A percentile compares a stretch with the other conserved stretches of the same genome.
Conservation (phyloP, 768 basidiomycete genomes). For the Antrodiella citrinella region DNA sequence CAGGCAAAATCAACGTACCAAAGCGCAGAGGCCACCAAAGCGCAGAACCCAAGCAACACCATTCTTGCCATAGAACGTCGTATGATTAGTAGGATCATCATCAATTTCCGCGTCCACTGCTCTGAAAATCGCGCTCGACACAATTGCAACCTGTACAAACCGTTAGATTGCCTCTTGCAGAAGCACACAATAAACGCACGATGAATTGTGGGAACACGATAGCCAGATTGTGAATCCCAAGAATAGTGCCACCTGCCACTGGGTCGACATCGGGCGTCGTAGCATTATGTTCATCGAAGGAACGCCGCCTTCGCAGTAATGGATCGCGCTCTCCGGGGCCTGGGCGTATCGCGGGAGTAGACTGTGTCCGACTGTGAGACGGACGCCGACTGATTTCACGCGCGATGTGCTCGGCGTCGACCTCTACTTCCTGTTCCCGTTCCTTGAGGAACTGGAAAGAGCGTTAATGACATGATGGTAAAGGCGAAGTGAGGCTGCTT, state of each 20-base stretch:
- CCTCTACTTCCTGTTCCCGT: slow-evolving; percentile 14
- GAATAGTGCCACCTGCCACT: slow-evolving; percentile 80
- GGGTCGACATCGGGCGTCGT: slow-evolving; percentile 30
- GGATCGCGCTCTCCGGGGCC: slow-evolving; percentile 44
- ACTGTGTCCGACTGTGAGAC: slow-evolving; percentile 45
- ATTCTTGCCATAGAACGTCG: slow-evolving; percentile 70
- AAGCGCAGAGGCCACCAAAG: slow-evolving; percentile 82
- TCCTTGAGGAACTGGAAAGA: slow-evolving; percentile 22
- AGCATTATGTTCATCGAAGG: slow-evolving; percentile 41
- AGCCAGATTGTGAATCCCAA: slow-evolving; percentile 92
- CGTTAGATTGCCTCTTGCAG: no score
- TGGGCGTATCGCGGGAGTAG: slow-evolving; percentile 33
- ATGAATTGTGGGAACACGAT: slow-evolving; percentile 94
- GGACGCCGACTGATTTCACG: slow-evolving; percentile 28
- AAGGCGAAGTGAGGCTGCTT: slow-evolving; percentile 12
- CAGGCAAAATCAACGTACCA: slow-evolving; percentile 31
- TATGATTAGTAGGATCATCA: slow-evolving; percentile 34
- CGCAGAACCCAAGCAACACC: slow-evolving; percentile 93
- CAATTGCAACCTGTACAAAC: slow-evolving; percentile 63
- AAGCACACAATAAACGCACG: slow-evolving; percentile 51
- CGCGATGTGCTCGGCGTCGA: slow-evolving; percentile 11
- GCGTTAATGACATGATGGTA: not conserved
- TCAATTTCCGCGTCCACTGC: slow-evolving; percentile 57
- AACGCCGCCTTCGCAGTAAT: slow-evolving; percentile 51
- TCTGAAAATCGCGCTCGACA: slow-evolving; percentile 82